Conservation (phyloP, 225 moss, liverwort and hornwort species). For the Asterella californica region DNA sequence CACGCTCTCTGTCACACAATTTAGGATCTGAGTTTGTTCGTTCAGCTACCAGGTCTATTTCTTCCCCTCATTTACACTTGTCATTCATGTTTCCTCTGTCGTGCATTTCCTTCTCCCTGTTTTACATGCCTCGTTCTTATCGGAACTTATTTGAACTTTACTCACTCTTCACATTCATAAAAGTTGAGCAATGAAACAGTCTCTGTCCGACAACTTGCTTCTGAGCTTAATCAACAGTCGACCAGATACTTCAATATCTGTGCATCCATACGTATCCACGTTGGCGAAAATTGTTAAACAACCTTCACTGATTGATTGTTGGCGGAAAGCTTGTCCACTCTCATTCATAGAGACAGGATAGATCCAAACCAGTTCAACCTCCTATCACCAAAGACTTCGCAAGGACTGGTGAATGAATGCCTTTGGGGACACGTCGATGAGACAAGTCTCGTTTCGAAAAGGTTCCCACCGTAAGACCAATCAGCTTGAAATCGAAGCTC, state of each 20-base stretch:
- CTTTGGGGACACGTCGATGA: too few relatives aligned
- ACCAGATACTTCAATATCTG: neutral
- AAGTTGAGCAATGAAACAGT: neutral
- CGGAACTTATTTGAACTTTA: neutral
- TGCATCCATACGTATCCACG: neutral
- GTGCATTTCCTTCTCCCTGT: neutral
- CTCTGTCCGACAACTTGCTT: neutral
- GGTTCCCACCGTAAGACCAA: too few relatives aligned
- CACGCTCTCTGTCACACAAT: neutral
- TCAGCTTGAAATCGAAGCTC: too few relatives aligned
- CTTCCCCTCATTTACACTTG: neutral
- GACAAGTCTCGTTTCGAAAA: too few relatives aligned
- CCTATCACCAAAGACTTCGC: too few relatives aligned
- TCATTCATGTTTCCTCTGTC: neutral
- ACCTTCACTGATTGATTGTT: neutral
- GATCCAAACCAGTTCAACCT: too few relatives aligned
- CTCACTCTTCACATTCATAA: neutral
- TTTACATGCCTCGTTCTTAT: neutral
- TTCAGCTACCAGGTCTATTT: constrained; percentile 8
- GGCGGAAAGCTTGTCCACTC: neutral
- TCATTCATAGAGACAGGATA: neutral
- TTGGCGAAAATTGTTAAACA: neutral
- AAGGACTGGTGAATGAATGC: too few relatives aligned
- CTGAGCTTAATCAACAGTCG: neutral
- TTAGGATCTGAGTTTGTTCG: constrained; percentile 1